Evolutionary conservation across 2,329 filamentous ascomycete genomes (phyloP).

Genomic region (Teratosphaeria destructans): DNA sequence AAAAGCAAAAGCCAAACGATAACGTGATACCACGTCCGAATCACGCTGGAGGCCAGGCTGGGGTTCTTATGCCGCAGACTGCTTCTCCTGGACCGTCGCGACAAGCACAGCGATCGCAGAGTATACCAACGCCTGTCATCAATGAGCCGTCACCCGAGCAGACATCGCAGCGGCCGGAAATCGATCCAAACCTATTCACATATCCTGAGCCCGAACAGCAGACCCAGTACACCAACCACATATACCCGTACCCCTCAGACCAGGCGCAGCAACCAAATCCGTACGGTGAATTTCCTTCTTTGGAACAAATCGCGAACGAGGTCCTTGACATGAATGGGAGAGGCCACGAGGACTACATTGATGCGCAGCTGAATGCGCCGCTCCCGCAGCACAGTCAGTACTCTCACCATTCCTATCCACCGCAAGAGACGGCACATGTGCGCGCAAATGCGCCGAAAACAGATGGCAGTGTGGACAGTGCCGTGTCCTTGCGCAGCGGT

Average conservation of each 20-base stretch:
- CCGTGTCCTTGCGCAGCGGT: slow-evolving; percentile 17
- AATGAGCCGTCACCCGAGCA: slow-evolving; percentile 5
- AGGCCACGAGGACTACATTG: slow-evolving; percentile 11
- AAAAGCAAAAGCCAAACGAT: slow-evolving; percentile 8
- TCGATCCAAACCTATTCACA: slow-evolving; percentile 16
- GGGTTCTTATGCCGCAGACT: slow-evolving; percentile 8
- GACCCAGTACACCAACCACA: slow-evolving; percentile 6
- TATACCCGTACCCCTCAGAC: slow-evolving; percentile 14
- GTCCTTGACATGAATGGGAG: slow-evolving; percentile 25
- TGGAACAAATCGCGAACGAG: slow-evolving; percentile 28
- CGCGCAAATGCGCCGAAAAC: slow-evolving; percentile 8
- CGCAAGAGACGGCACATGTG: slow-evolving; percentile 7
- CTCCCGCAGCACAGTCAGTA: slow-evolving; percentile 5
- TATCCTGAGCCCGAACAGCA: slow-evolving; percentile 12
- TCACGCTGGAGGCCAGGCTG: slow-evolving; percentile 2
- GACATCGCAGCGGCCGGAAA: slow-evolving; percentile 7
- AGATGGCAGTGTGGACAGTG: slow-evolving; percentile 23
- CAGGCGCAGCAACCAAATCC: slow-evolving; percentile 13
- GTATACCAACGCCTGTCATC: slow-evolving; percentile 5
- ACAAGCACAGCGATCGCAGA: neutral
- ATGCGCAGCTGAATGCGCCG: slow-evolving; percentile 7
- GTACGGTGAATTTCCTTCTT: slow-evolving; percentile 18
- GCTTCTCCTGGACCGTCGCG: neutral
- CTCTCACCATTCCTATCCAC: slow-evolving; percentile 9
- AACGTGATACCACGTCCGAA: neutral